phyloP scores from a whole-genome alignment of 768 basidiomycete genomes.

The Lyophyllum atratum region DNA sequence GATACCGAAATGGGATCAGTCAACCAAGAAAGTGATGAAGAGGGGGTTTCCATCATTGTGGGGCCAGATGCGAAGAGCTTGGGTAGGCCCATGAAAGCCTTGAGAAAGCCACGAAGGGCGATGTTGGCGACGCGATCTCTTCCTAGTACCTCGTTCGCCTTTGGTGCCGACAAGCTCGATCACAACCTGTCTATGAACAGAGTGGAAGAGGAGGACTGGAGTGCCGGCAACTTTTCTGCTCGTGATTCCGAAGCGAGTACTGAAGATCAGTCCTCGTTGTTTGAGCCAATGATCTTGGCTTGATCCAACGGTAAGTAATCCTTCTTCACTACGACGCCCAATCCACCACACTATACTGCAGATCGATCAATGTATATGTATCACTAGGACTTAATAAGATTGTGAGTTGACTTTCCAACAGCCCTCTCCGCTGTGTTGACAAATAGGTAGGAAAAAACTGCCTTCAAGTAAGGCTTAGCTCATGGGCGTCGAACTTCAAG shows the following conservation, averaged over 20 bases:
- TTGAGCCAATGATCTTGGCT: constrained; percentile 10
- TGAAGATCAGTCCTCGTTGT: neutral
- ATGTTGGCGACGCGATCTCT: constrained; percentile 39
- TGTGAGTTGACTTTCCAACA: no score
- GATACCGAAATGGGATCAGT: constrained; percentile 10
- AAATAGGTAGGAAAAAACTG: no score
- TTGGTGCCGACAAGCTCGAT: constrained; percentile 11
- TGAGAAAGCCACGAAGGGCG: constrained; percentile 35
- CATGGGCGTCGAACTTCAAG: no score
- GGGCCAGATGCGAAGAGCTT: neutral
- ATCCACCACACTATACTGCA: neutral
- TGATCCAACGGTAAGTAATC: neutral
- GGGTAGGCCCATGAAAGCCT: constrained; percentile 39
- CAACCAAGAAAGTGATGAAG: constrained; percentile 17
- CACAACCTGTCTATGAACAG: constrained; percentile 11
- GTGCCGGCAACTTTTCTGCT: constrained; percentile 22
- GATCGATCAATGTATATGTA: neutral
- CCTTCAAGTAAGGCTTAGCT: neutral
- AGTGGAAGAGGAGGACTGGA: constrained; percentile 42
- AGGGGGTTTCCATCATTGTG: constrained; percentile 10
- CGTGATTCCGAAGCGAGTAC: neutral
- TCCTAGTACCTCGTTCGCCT: constrained; percentile 28
- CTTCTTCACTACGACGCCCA: neutral
- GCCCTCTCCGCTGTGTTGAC: no score
- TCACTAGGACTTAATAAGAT: neutral